Conservation (phyloP, 164 flowering plant genomes). For the Paratinospora sagittata region DNA sequence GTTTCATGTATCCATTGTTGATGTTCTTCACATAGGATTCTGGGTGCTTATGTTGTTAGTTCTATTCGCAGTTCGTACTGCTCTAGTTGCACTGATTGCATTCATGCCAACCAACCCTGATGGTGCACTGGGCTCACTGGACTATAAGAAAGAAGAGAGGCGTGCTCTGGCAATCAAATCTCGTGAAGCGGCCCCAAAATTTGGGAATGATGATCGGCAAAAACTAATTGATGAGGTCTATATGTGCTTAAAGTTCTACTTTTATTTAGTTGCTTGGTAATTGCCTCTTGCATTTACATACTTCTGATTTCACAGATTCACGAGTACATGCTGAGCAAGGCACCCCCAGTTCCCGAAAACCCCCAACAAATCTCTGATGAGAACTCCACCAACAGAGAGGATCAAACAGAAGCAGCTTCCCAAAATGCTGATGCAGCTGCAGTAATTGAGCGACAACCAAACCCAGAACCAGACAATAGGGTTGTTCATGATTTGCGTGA, state of each 20-base stretch:
- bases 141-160: conserved; percentile 84
- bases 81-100: conserved; percentile 91
- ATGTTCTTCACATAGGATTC: background rate
- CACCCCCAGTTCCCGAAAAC: conserved; percentile 59
- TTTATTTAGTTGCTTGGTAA: background rate
- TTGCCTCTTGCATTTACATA: background rate
- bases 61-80: conserved; percentile 70
- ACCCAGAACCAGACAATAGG: conserved; percentile 29
- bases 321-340: conserved; percentile 86
- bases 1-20: background rate
- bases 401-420: conserved; percentile 26
- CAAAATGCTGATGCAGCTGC: conserved; percentile 18
- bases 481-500: conserved; percentile 42
- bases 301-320: conserved; percentile 52
- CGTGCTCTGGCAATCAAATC: conserved; percentile 80
- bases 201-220: conserved; percentile 81
- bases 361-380: conserved; percentile 29
- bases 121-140: conserved; percentile 92
- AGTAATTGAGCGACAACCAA: conserved; percentile 22
- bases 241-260: background rate
- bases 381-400: conserved; percentile 20
- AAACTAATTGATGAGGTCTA: conserved; percentile 84
- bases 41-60: conserved; percentile 5
- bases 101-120: conserved; percentile 96
- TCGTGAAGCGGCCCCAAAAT: conserved; percentile 76